Conservation (phyloP, 1,284 basidiomycete genomes). For the Ustilago vetiveriae region DNA sequence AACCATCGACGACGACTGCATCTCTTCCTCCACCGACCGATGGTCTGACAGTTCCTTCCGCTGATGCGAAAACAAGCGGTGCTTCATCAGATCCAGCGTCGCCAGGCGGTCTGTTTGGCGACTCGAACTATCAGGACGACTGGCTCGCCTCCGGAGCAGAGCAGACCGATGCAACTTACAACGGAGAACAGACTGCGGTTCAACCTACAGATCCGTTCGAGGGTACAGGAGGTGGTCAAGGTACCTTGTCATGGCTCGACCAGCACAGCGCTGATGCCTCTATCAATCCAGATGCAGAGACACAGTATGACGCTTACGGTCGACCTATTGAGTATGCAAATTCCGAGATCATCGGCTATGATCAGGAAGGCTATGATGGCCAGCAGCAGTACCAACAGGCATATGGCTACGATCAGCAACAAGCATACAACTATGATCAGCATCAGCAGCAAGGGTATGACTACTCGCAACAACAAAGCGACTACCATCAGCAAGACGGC, state of each 20-base stretch:
- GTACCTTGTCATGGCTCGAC: conserved; percentile 33
- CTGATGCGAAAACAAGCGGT: conserved; percentile 7
- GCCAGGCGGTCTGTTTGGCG: conserved; percentile 37
- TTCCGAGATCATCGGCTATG: conserved; percentile 14
- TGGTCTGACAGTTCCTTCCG: conserved; percentile 13
- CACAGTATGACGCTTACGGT: conserved; percentile 37
- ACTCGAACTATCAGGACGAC: conserved; percentile 43
- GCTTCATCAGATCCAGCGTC: conserved; percentile 31
- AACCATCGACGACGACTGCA: neutral
- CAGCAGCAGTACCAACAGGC: too few relatives aligned
- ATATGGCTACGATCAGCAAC: conserved; percentile 23
- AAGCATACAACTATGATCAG: conserved; percentile 21
- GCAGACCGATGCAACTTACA: neutral
- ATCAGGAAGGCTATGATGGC: conserved; percentile 23
- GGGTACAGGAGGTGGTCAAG: conserved; percentile 28
- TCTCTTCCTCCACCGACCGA: neutral
- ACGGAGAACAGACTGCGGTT: neutral
- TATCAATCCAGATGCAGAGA: conserved; percentile 1
- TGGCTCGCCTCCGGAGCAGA: conserved; percentile 31
- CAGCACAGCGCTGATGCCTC: conserved; percentile 2
- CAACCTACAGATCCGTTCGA: conserved; percentile 25
- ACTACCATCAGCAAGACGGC: conserved; percentile 12
- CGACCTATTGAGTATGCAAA: conserved; percentile 15
- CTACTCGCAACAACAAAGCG: neutral
- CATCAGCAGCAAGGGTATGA: conserved; percentile 3